Evolutionary conservation across 352 stramenopile genomes (phyloP).

Genomic region (Pythium plurisporium): DNA sequence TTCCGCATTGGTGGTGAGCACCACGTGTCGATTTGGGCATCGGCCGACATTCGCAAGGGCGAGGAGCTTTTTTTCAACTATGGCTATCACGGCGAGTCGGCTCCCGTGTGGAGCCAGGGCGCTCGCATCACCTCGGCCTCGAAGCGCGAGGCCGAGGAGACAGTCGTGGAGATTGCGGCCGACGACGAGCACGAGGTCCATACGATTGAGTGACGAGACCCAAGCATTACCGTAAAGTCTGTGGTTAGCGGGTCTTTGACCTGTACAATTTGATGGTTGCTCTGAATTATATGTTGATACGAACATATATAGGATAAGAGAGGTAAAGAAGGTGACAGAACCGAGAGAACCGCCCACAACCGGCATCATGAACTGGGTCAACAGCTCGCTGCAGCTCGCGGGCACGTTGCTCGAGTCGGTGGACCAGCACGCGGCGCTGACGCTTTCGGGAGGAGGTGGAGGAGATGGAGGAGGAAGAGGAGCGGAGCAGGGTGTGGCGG

Average conservation of each 20-base stretch:
- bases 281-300: slow-evolving; percentile 1
- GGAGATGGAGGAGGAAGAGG: slow-evolving; percentile 9
- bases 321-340: neutral
- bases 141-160: slow-evolving; percentile 18
- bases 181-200: neutral
- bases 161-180: neutral
- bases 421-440: slow-evolving; percentile 78
- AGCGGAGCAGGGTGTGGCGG: slow-evolving; percentile 15
- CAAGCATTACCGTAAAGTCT: neutral
- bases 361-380: slow-evolving; percentile 77
- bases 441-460: slow-evolving; percentile 34
- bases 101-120: slow-evolving; percentile 51
- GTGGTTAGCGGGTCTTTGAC: neutral
- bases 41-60: slow-evolving; percentile 67
- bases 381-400: slow-evolving; percentile 73
- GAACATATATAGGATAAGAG: neutral
- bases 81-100: slow-evolving; percentile 49
- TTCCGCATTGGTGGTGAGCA: slow-evolving; percentile 83
- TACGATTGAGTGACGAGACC: neutral
- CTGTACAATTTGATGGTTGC: no score
- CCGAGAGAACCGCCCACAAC: neutral
- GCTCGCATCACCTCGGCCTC: slow-evolving; percentile 25
- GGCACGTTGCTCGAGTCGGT: slow-evolving; percentile 81
- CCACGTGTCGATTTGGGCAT: slow-evolving; percentile 87
- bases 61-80: slow-evolving; percentile 67